These are phyloP conservation scores for Boletus calvinii DNA, from an alignment of 1,284 basidiomycete genomes.

Conservation along the genomic window DNA sequence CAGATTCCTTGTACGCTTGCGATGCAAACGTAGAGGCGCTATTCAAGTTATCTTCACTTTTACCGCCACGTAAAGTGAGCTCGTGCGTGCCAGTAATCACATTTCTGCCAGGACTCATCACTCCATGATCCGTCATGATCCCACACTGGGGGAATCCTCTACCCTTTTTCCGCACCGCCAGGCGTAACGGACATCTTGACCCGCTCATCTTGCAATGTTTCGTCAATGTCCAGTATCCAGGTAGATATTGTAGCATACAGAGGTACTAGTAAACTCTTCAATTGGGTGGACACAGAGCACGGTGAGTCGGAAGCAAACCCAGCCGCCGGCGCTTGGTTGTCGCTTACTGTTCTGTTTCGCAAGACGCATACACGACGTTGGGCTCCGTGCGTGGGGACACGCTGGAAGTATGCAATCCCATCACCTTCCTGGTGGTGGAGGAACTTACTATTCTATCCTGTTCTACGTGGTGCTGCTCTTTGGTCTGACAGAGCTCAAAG, in stretches of 20 bases:
- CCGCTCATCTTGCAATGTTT: too few relatives aligned
- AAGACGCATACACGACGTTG: slow-evolving; percentile 36
- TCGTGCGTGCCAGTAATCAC: too few relatives aligned
- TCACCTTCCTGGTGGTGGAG: slow-evolving; percentile 18
- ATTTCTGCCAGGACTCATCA: too few relatives aligned
- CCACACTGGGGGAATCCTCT: too few relatives aligned
- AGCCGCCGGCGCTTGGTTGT: not conserved
- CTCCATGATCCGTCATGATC: too few relatives aligned
- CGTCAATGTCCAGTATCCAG: too few relatives aligned
- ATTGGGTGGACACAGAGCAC: slow-evolving; percentile 24
- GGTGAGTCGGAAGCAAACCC: slow-evolving; percentile 11
- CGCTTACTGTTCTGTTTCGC: not conserved
- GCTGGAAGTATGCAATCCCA: slow-evolving; percentile 20
- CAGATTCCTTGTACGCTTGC: too few relatives aligned
- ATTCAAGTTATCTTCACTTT: too few relatives aligned
- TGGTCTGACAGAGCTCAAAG: slow-evolving; percentile 45
- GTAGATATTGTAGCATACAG: slow-evolving; percentile 28
- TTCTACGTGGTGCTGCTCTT: slow-evolving; percentile 42
- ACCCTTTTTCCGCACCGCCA: too few relatives aligned
- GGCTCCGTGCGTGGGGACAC: slow-evolving; percentile 39
- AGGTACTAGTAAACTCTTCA: slow-evolving; percentile 15
- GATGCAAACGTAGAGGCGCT: too few relatives aligned
- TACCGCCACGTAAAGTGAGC: too few relatives aligned
- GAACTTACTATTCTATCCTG: slow-evolving; percentile 33
- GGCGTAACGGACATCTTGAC: too few relatives aligned